Conservation (phyloP, 2,329 filamentous ascomycete genomes). For the Claviceps citrina region DNA sequence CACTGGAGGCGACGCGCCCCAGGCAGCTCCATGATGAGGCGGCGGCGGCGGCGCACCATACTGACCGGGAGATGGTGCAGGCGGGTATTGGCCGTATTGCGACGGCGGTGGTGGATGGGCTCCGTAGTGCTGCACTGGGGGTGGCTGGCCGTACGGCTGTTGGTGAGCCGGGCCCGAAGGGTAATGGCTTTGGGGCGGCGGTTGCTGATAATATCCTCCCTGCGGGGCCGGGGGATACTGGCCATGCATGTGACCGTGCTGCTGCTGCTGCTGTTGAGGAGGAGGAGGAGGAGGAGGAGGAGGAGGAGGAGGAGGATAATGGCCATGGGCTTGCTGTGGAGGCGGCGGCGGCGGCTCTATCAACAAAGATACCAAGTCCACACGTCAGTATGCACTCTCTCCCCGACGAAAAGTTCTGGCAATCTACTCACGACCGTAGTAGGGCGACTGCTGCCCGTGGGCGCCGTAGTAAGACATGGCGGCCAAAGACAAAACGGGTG, state of each 20-base stretch:
- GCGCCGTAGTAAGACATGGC: conserved; percentile 22
- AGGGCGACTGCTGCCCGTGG: conserved; percentile 12
- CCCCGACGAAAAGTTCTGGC: no score
- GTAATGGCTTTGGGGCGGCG: conserved; percentile 9
- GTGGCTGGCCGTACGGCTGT: conserved; percentile 11
- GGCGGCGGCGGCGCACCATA: conserved; percentile 28
- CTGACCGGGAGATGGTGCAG: conserved; percentile 13
- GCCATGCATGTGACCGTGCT: conserved; percentile 12
- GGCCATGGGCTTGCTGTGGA: conserved; percentile 22
- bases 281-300: neutral
- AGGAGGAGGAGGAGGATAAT: conserved; percentile 11
- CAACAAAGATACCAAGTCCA: neutral
- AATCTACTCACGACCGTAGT: conserved; percentile 24
- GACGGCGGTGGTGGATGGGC: conserved; percentile 16
- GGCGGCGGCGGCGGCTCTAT: conserved; percentile 20
- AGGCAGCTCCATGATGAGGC: conserved; percentile 14
- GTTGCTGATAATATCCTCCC: conserved; percentile 16
- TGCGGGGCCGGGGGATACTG: conserved; percentile 20
- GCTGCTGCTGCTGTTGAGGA: conserved; percentile 7
- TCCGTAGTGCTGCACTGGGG: conserved; percentile 14
- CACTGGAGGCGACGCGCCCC: conserved; percentile 25
- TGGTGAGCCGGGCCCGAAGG: conserved; percentile 7
- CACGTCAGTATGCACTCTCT: neutral
- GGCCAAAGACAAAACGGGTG: neutral
- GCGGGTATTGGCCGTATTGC: conserved; percentile 9